Evolutionary conservation across 192 early-diverging fungal genomes (phyloP).

Genomic region (Entophlyctis luteolus): DNA sequence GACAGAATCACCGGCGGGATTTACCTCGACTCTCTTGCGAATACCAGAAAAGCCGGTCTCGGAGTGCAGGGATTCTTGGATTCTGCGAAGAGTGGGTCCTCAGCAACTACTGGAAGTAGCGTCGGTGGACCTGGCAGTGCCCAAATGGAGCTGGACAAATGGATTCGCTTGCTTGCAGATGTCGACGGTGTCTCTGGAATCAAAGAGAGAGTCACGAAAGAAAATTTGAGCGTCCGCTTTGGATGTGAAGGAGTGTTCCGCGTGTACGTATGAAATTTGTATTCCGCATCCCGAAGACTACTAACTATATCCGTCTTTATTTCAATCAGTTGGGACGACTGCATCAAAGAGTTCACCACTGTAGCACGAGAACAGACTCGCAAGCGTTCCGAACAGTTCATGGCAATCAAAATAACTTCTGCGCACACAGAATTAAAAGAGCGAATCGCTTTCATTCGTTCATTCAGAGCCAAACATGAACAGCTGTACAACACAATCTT

Average conservation of each 20-base stretch:
- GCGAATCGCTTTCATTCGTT: constrained; percentile 79
- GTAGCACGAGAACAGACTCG: constrained; percentile 90
- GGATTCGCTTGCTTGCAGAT: constrained; percentile 14
- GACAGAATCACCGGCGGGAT: constrained; percentile 64
- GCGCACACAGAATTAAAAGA: constrained; percentile 93
- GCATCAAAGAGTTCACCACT: constrained; percentile 92
- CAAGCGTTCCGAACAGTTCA: constrained; percentile 89
- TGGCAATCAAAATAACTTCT: constrained; percentile 89
- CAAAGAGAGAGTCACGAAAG: constrained; percentile 19
- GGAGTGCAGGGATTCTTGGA: constrained; percentile 13
- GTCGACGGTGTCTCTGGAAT: constrained; percentile 1
- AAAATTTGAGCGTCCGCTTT: constrained; percentile 12
- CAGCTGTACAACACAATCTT: constrained; percentile 95
- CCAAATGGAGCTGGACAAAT: constrained; percentile 20
- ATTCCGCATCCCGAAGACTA: neutral
- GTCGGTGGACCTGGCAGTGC: neutral
- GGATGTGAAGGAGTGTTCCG: constrained; percentile 82
- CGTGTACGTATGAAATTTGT: neutral
- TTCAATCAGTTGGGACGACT: constrained; percentile 91
- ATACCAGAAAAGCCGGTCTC: neutral
- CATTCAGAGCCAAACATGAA: constrained; percentile 95
- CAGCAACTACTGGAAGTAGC: neutral
- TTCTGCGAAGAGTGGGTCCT: neutral
- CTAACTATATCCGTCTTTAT: constrained; percentile 1
- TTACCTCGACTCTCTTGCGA: neutral